phyloP scores from a whole-genome alignment of 345 rosid genomes.

The Acer yangbiense region DNA sequence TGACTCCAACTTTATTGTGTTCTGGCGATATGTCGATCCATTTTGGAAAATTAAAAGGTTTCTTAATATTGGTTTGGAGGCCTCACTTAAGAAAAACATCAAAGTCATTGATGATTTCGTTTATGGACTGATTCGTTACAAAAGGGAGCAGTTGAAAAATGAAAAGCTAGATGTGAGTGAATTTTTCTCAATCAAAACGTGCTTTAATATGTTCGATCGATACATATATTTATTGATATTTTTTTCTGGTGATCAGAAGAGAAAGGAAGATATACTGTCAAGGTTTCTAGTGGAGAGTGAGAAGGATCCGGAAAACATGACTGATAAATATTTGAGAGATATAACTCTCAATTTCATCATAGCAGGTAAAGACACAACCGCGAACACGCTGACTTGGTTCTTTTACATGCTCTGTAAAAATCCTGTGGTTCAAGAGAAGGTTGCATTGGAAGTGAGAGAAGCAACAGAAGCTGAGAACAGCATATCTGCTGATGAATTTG shows the following conservation, averaged over 20 bases:
- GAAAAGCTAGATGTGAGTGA: constrained; percentile 26
- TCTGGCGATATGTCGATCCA: constrained; percentile 36
- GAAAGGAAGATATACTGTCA: constrained; percentile 40
- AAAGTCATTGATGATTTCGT: constrained; percentile 35
- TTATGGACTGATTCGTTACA: constrained; percentile 33
- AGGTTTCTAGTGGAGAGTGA: constrained; percentile 47
- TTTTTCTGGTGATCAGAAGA: constrained; percentile 25
- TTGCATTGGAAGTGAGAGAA: constrained; percentile 28
- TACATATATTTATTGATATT: background rate
- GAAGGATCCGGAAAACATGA: constrained; percentile 44
- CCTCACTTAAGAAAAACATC: constrained; percentile 40
- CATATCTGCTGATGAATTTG: constrained; percentile 25
- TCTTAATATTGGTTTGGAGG: constrained; percentile 43
- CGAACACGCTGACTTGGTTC: constrained; percentile 47
- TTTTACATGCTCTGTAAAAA: constrained; percentile 40
- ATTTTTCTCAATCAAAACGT: background rate
- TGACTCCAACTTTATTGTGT: constrained; percentile 35
- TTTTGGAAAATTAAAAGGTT: constrained; percentile 42
- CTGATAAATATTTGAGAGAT: constrained; percentile 42
- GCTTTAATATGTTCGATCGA: background rate
- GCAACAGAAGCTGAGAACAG: constrained; percentile 11
- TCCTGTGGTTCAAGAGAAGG: constrained; percentile 37
- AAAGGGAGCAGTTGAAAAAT: constrained; percentile 37
- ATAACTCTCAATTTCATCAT: constrained; percentile 49
- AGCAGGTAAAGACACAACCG: constrained; percentile 44